Base-by-base conservation (phyloP, 2,329 filamentous ascomycete species). In the Metarhizium robertsii region DNA sequence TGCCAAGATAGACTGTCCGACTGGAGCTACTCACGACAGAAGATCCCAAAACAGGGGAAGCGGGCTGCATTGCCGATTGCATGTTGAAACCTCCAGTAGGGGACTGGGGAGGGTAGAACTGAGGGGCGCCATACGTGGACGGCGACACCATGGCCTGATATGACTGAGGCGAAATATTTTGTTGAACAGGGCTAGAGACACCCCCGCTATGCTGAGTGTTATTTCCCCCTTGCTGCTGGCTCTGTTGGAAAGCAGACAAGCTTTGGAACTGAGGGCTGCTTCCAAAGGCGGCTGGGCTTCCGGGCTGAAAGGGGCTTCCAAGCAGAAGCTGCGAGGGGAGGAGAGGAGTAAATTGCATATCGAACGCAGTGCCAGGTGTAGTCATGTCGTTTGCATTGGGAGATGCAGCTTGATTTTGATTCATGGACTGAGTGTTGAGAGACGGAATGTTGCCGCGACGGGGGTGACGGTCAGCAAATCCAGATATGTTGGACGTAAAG, bases 261-360 rank as follows among this genome's bases (percentile, higher is more conserved):
- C 81, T 91, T 71, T 94, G 87, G 72, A 96, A 99, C 70, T 96
- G 92, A 43, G 92, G 88, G 61, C 88, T 96, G 61, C 88, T 96
- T 59, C 86, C 85, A 73, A 96, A 97, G 42, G 89, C 86, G 38
- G 87, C 89, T 4, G 92, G 92, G 5, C 90, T 96, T 46, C 92
- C 94, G 14, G 94, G 91, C 74, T 97, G 94, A 74, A 97, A 97
- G 18, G 94, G 94, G 72, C 91, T 96, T 50, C 94, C 94, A 52
- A 97, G 86, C 30, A 99, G 84, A 64, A 99, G 79, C 73, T 96
- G 90, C 38, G 92, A 97, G 40, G 94, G 94, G 42, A 99, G 83
- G 61, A 99, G 81, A 61, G 94, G 92, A 11, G 94, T 96, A 73
- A 96, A 97, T 74, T 97, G 94, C 92, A 97, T 96, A 68, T 97